A percentile compares a stretch with the other conserved stretches of the same genome.
Evolutionary conservation across 2,329 filamentous ascomycete genomes (phyloP).

Genomic region (Ophidiomyces ophidiicola): DNA sequence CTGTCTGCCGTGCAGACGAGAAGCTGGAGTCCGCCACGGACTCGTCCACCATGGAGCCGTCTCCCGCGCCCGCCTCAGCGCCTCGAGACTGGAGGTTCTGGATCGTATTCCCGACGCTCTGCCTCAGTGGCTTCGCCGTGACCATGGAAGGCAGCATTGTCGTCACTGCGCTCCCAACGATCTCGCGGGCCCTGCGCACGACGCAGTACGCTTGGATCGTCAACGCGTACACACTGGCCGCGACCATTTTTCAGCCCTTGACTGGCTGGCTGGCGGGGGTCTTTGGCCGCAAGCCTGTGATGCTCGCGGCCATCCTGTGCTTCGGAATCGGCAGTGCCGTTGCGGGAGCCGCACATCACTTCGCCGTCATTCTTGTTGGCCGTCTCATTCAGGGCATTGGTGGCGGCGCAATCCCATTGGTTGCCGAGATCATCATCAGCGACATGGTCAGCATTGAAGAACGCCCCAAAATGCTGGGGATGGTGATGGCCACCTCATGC

Average conservation of each 20-base stretch:
- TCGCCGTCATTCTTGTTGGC: slow-evolving; percentile 36
- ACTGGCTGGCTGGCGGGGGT: slow-evolving; percentile 41
- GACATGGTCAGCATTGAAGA: slow-evolving; percentile 33
- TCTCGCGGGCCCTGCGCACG: slow-evolving; percentile 7
- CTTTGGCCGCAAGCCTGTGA: slow-evolving; percentile 38
- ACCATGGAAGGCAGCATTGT: slow-evolving; percentile 13
- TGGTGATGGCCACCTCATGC: slow-evolving; percentile 29
- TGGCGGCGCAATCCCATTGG: slow-evolving; percentile 33
- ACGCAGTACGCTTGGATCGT: slow-evolving; percentile 12
- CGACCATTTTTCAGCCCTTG: slow-evolving; percentile 37
- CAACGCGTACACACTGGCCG: too few relatives aligned
- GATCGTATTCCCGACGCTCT: slow-evolving; percentile 8
- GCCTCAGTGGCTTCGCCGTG: slow-evolving; percentile 12
- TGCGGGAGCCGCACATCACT: slow-evolving; percentile 29
- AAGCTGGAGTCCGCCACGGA: too few relatives aligned
- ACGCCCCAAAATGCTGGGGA: slow-evolving; percentile 28
- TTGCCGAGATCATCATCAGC: slow-evolving; percentile 33
- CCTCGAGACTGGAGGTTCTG: background rate
- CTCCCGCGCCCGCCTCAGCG: background rate
- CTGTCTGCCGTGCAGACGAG: too few relatives aligned
- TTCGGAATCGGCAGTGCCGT: slow-evolving; percentile 36
- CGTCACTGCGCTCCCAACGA: slow-evolving; percentile 12
- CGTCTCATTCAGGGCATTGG: slow-evolving; percentile 35
- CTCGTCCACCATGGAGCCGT: too few relatives aligned
- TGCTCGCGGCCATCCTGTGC: slow-evolving; percentile 29